Conservation (phyloP, 805 yeast species). For the Maudiozyma pseudohumilis region DNA sequence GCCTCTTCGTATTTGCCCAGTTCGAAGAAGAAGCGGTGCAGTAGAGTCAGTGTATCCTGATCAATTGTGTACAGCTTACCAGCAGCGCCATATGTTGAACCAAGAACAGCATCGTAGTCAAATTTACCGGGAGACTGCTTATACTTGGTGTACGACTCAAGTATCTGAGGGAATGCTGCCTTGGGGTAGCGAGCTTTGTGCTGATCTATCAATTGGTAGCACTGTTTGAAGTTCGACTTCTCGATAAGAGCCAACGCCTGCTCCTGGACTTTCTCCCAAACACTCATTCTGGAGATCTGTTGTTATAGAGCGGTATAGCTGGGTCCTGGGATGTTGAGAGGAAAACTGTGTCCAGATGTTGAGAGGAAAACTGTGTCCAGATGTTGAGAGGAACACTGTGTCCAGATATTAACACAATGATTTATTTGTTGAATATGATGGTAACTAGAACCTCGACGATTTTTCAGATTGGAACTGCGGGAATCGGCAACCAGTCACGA, state of each 20-base stretch:
- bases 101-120: slow-evolving; percentile 24
- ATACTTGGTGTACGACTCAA: slow-evolving; percentile 26
- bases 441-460: too few species aligned
- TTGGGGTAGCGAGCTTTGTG: slow-evolving; percentile 49
- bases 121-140: slow-evolving; percentile 24
- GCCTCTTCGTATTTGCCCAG: slow-evolving; percentile 35
- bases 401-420: too few species aligned
- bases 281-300: neutral
- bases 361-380: too few species aligned
- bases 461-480: too few species aligned
- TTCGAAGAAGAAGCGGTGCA: slow-evolving; percentile 37
- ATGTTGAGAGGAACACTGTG: too few species aligned
- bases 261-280: slow-evolving; percentile 20
- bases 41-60: slow-evolving; percentile 38
- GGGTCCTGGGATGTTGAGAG: too few species aligned
- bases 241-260: slow-evolving; percentile 38
- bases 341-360: too few species aligned
- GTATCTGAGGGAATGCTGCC: slow-evolving; percentile 38
- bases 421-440: too few species aligned
- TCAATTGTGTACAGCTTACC: slow-evolving; percentile 34
- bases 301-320: too few species aligned
- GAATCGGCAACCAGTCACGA: too few species aligned
- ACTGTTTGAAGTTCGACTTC: slow-evolving; percentile 44
- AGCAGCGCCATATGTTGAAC: slow-evolving; percentile 17
- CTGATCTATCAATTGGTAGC: slow-evolving; percentile 31